Conservation (phyloP, 2,329 filamentous ascomycete species). For the Pseudogymnoascus sp. region DNA sequence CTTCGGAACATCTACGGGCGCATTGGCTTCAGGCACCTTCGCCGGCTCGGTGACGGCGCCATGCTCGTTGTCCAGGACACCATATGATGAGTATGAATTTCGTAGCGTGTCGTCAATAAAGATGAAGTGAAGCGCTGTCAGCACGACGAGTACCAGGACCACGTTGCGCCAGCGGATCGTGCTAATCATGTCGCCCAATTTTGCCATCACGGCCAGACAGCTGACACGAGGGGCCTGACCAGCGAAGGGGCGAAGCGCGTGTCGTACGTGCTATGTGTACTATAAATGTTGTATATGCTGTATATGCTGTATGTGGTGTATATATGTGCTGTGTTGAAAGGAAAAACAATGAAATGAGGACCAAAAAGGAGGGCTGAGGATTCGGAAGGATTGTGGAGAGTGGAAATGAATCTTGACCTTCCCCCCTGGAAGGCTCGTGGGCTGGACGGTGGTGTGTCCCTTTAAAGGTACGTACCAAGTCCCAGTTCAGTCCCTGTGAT, state of each 20-base stretch:
- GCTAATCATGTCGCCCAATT: conserved; percentile 2
- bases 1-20: neutral
- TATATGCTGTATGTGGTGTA: neutral
- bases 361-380: neutral
- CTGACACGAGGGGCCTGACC: neutral
- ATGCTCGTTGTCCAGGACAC: neutral
- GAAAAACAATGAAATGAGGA: neutral
- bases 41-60: neutral
- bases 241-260: neutral
- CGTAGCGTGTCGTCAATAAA: conserved; percentile 7
- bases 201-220: neutral
- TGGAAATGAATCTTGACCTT: conserved; percentile 2
- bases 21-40: neutral
- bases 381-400: neutral
- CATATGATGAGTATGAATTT: neutral
- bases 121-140: conserved; percentile 1
- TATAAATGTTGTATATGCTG: neutral
- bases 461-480: neutral
- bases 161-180: conserved; percentile 5
- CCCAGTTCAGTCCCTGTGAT: neutral
- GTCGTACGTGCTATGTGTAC: neutral
- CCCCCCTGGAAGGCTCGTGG: neutral
- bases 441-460: neutral
- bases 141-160: neutral
- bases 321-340: neutral